Conservation (phyloP, 371 early-diverging fungal genomes). For the Actinomortierella ambigua region DNA sequence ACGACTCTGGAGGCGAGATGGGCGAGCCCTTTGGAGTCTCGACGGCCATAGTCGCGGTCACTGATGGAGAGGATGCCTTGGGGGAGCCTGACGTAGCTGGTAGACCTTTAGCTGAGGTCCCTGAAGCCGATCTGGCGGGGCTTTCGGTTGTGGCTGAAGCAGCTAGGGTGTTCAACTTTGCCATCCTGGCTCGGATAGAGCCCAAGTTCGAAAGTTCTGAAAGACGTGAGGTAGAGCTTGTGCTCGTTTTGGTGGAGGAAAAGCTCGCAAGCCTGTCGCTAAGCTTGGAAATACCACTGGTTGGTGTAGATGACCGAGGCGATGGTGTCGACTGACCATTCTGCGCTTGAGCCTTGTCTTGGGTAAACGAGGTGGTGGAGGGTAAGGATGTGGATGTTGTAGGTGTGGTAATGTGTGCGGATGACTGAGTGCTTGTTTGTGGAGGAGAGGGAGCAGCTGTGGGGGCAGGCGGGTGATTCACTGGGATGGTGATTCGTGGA, state of each 20-base stretch:
- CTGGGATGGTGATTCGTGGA: slow-evolving; percentile 5
- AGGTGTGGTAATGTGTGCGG: not conserved
- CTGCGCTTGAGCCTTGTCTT: not conserved
- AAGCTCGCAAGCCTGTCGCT: slow-evolving; percentile 12
- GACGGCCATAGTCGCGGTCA: slow-evolving; percentile 15
- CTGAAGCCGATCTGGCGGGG: not conserved
- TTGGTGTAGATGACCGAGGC: not conserved
- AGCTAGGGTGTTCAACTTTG: slow-evolving; percentile 26
- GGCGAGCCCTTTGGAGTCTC: slow-evolving; percentile 19
- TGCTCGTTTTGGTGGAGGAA: slow-evolving; percentile 1
- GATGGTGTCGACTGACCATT: not conserved
- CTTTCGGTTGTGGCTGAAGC: not conserved
- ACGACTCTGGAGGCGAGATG: not conserved
- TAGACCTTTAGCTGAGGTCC: slow-evolving; percentile 6
- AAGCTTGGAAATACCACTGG: not conserved
- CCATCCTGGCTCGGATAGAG: slow-evolving; percentile 30
- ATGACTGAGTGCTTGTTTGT: not conserved
- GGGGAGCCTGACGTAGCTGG: not conserved
- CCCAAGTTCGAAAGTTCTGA: slow-evolving; percentile 9
- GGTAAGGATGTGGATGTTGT: not conserved
- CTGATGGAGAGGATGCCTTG: not conserved
- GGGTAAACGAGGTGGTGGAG: not conserved
- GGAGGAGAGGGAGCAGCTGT: not conserved
- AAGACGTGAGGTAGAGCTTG: not conserved
- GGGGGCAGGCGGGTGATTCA: not conserved